phyloP scores from a whole-genome alignment of 2,329 filamentous ascomycete genomes.

The Neophaeococcomyces mojaviensis region DNA sequence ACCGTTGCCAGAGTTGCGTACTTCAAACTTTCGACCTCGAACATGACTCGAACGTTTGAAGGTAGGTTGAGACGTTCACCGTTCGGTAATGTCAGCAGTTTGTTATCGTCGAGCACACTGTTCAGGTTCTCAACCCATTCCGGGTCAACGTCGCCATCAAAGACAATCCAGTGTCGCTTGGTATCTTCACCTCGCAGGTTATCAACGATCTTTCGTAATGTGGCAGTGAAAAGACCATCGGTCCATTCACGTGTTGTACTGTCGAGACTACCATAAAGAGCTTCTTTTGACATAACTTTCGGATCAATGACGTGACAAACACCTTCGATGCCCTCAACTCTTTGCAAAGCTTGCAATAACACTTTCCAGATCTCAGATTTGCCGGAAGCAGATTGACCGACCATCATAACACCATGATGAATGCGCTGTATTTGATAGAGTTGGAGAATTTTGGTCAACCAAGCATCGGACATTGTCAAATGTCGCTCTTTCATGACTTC shows the following conservation, averaged over 20 bases:
- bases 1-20: slow-evolving; percentile 98
- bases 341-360: slow-evolving; percentile 80
- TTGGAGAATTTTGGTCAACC: slow-evolving; percentile 96
- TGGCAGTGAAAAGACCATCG: slow-evolving; percentile 95
- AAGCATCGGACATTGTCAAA: slow-evolving; percentile 82
- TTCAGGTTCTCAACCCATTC: slow-evolving; percentile 99
- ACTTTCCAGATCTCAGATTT: slow-evolving; percentile 95
- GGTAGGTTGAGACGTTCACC: slow-evolving; percentile 95
- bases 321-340: slow-evolving; percentile 84
- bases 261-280: slow-evolving; percentile 89
- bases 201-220: slow-evolving; percentile 95
- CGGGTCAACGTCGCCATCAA: slow-evolving; percentile 96
- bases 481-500: slow-evolving; percentile 77
- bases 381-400: slow-evolving; percentile 92
- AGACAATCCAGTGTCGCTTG: slow-evolving; percentile 98
- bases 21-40: slow-evolving; percentile 95
- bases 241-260: slow-evolving; percentile 98
- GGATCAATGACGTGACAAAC: slow-evolving; percentile 97
- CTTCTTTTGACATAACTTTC: slow-evolving; percentile 99
- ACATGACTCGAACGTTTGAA: slow-evolving; percentile 96
- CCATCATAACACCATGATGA: slow-evolving; percentile 99
- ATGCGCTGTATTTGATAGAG: slow-evolving; percentile 97
- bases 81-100: slow-evolving; percentile 90
- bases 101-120: slow-evolving; percentile 98
- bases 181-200: slow-evolving; percentile 94